A percentile compares a stretch with the other conserved stretches of the same genome.
These are phyloP conservation scores for Cephalotrichum gorgonifer DNA, from an alignment of 2,329 filamentous ascomycete genomes.

Conservation along the genomic window DNA sequence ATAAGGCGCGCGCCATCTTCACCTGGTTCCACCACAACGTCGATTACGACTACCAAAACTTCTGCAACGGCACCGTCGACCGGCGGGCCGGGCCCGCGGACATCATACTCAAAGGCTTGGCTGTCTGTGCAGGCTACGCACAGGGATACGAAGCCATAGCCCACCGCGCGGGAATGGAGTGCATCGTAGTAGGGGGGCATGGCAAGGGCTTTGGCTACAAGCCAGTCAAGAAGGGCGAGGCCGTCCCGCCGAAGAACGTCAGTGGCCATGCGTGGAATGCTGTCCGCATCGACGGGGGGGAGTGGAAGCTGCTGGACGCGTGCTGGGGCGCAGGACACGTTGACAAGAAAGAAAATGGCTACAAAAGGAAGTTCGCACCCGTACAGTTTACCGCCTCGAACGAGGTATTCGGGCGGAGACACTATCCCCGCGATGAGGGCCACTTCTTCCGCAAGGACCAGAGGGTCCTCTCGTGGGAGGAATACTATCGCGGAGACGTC, in stretches of 20 bases:
- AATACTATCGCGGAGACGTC: conserved; percentile 59
- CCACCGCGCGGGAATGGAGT: conserved; percentile 67
- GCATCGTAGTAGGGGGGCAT: conserved; percentile 63
- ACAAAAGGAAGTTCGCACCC: conserved; percentile 59
- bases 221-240: conserved; percentile 50
- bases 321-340: conserved; percentile 88
- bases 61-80: conserved; percentile 59
- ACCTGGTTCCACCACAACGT: conserved; percentile 95
- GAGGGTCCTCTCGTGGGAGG: conserved; percentile 60
- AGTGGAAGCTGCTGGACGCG: conserved; percentile 84
- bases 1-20: conserved; percentile 89
- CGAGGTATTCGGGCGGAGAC: conserved; percentile 68
- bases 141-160: conserved; percentile 72
- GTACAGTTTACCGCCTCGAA: conserved; percentile 54
- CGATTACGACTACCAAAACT: conserved; percentile 68
- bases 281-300: conserved; percentile 72
- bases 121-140: conserved; percentile 89
- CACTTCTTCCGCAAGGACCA: conserved; percentile 72
- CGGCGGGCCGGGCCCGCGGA: conserved; percentile 58
- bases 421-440: conserved; percentile 61
- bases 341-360: conserved; percentile 38
- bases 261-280: conserved; percentile 86
- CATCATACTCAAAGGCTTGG: conserved; percentile 66
- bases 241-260: conserved; percentile 51
- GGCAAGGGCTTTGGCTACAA: conserved; percentile 77